Percentiles rank a stretch among this genome's conserved stretches.
phyloP scores from a whole-genome alignment of 2,329 filamentous ascomycete species.

The Myotisia sp. region DNA sequence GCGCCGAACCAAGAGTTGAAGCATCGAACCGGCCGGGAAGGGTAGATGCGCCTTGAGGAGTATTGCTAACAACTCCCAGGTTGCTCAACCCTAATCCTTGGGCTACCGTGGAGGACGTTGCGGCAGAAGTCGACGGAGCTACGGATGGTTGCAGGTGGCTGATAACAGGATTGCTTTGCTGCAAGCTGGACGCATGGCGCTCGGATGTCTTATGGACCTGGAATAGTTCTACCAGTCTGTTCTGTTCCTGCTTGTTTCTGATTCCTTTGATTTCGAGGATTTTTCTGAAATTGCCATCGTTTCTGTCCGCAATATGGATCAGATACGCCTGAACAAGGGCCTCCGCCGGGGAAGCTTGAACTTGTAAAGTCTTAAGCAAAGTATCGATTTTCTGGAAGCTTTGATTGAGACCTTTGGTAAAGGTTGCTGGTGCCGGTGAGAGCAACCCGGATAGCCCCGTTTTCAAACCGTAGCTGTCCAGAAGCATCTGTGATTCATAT shows the following conservation, averaged over 20 bases:
- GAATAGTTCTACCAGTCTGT: constrained; percentile 75
- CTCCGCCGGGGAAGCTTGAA: constrained; percentile 79
- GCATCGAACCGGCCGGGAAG: constrained; percentile 58
- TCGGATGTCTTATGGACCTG: constrained; percentile 62
- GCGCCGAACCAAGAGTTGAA: constrained; percentile 65
- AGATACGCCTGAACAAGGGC: constrained; percentile 93
- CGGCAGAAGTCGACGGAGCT: constrained; percentile 15
- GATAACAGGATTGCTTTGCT: constrained; percentile 55
- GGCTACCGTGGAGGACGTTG: constrained; percentile 27
- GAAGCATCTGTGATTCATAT: constrained; percentile 64
- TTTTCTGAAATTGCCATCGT: constrained; percentile 89
- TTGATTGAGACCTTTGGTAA: constrained; percentile 71
- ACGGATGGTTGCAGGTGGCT: constrained; percentile 41
- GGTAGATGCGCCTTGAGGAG: constrained; percentile 28
- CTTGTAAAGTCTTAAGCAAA: constrained; percentile 90
- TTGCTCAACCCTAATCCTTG: constrained; percentile 34
- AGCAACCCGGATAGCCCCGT: constrained; percentile 35
- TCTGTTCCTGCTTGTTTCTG: constrained; percentile 61
- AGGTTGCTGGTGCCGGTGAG: constrained; percentile 48
- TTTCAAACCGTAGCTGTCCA: constrained; percentile 69
- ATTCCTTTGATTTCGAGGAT: constrained; percentile 93
- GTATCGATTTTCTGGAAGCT: constrained; percentile 80
- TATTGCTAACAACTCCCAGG: constrained; percentile 29
- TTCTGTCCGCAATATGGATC: constrained; percentile 88
- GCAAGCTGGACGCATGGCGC: constrained; percentile 51